A percentile compares a stretch with the other conserved stretches of the same genome.
Evolutionary conservation across 768 basidiomycete species (phyloP).

Genomic region (Calvatia gigantea): DNA sequence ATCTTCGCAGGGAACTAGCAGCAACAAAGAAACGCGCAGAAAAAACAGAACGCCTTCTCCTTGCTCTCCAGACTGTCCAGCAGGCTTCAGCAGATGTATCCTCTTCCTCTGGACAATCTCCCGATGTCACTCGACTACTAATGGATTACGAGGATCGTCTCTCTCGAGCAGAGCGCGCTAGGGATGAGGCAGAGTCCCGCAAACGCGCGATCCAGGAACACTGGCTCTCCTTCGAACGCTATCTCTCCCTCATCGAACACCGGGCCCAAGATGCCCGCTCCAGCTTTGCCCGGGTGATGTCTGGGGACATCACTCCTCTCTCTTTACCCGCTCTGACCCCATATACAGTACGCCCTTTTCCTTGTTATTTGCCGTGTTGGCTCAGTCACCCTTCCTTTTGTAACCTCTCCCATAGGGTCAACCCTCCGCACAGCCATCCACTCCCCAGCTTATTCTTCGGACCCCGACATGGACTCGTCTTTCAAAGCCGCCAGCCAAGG

Average conservation of each 20-base stretch:
- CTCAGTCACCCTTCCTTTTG: too few relatives aligned
- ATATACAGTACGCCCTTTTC: conserved; percentile 14
- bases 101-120: conserved; percentile 11
- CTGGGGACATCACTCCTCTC: conserved; percentile 38
- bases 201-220: conserved; percentile 39
- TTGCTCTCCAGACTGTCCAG: conserved; percentile 3
- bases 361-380: conserved; percentile 10
- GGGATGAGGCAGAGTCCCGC: conserved; percentile 54
- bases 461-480: conserved; percentile 33
- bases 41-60: conserved; percentile 42
- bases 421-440: conserved; percentile 38
- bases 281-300: conserved; percentile 41
- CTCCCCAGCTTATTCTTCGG: conserved; percentile 24
- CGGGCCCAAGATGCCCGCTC: conserved; percentile 47
- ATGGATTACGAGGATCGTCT: conserved; percentile 47
- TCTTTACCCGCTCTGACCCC: conserved; percentile 31
- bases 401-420: too few relatives aligned
- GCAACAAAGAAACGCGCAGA: conserved; percentile 42
- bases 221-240: conserved; percentile 49
- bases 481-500: conserved; percentile 39
- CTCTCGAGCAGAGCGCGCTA: conserved; percentile 44
- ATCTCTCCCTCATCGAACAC: conserved; percentile 41
- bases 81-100: conserved; percentile 16
- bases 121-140: conserved; percentile 26
- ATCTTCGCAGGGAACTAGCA: conserved; percentile 46